Base-by-base conservation (phyloP, 495 filamentous ascomycete species). In the Tuber borchii region DNA sequence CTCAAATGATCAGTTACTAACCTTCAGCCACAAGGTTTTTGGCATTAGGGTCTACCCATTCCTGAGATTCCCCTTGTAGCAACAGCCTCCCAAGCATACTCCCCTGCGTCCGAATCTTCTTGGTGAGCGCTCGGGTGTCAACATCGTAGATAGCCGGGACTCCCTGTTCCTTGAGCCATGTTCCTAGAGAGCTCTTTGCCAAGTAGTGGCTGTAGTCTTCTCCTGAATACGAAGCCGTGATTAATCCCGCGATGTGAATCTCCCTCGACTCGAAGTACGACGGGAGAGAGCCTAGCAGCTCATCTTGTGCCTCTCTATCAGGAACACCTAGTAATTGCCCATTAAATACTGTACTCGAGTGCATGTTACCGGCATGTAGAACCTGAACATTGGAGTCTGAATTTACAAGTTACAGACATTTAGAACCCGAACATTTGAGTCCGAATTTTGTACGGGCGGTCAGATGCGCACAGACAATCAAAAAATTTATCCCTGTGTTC, bases 71-170 rank as follows among this genome's bases (percentile, higher is more conserved):
- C 83, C 79, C 92, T 83, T 93, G 88, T 19, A 93, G 87, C 26
- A 95, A 85, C 88, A 99, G 90, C 71, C 93, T 91, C 34, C 95
- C 95, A 42, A 98, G 90, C 95, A 98, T 97, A 86, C 93, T 96
- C 81, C 95, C 95, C 84, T 97, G 89, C 80, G 97, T 87, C 80
- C 95, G 89, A 77, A 99, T 97, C 75, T 90, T 90, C 87, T 97
- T 97, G 4, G 95, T 97, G 84, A 99, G 85, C 26, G 93, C 92
- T 84, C 95, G 88, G 43, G 95, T 99, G 86, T 99, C 95, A 71
- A 99, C 91, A 65, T 93, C 95, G 84, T 95, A 93, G 85, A 99
- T 94, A 75, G 95, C 95, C n/a, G 95, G 95, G 71, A 99, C 89
- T 69, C 91, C 92, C 83, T 97, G 91, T 84, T 97, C 93, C 86